Evolutionary conservation across 441 rosid genomes (phyloP).

Genomic region (Croton setiger): DNA sequence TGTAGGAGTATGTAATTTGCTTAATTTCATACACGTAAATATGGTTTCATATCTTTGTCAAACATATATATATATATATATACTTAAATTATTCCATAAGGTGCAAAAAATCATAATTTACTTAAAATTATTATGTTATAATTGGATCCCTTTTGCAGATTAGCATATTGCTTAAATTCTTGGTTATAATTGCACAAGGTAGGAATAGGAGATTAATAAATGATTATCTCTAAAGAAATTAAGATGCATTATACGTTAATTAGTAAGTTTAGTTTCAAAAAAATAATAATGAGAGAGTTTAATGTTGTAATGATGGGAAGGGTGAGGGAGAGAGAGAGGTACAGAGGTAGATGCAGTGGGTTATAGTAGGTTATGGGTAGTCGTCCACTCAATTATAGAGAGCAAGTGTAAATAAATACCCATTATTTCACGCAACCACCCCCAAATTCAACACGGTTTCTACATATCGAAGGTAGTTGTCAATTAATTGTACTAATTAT

Average conservation of each 20-base stretch:
- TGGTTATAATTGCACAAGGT: neutral
- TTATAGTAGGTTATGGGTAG: neutral
- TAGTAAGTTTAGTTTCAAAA: too few species aligned
- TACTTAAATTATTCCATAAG: neutral
- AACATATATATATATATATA: too few species aligned
- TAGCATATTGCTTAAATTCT: neutral
- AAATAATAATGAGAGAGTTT: too few species aligned
- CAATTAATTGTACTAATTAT: too few species aligned
- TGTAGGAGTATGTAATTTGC: neutral
- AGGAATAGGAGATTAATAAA: neutral
- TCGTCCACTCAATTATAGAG: constrained; percentile 1
- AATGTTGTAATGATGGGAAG: too few species aligned
- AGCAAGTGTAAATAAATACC: constrained; percentile 16
- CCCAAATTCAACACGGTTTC: constrained; percentile 11
- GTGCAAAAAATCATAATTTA: neutral
- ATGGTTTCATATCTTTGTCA: too few species aligned
- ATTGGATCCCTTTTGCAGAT: too few species aligned
- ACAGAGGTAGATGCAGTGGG: neutral
- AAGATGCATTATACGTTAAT: too few species aligned
- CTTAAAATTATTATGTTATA: neutral
- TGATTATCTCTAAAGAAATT: neutral
- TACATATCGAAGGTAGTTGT: too few species aligned
- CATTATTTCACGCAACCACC: constrained; percentile 31
- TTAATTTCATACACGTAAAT: too few species aligned
- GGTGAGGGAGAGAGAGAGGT: neutral